These are phyloP conservation scores for Populus trichocarpa DNA, from an alignment of 441 rosid genomes.

Conservation along the genomic window DNA sequence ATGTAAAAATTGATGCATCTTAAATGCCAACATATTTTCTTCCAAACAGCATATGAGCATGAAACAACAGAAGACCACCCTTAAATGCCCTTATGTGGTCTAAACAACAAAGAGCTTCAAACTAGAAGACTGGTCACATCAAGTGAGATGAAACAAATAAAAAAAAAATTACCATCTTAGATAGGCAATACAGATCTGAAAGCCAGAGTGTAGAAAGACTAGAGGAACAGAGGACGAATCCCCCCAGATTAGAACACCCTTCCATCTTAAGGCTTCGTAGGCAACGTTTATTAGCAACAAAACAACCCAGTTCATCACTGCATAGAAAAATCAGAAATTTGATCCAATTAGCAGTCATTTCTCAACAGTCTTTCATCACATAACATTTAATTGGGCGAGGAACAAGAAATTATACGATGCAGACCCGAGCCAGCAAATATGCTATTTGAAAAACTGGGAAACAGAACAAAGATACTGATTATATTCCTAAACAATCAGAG, in stretches of 20 bases:
- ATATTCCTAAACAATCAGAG: background rate
- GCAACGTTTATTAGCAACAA: slow-evolving; percentile 88
- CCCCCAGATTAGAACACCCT: slow-evolving; percentile 86
- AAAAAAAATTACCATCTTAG: slow-evolving; percentile 60
- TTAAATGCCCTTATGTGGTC: background rate
- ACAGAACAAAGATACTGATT: background rate
- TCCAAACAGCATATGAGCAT: background rate
- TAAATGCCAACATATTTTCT: background rate
- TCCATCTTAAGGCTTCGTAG: slow-evolving; percentile 85
- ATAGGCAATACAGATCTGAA: slow-evolving; percentile 68
- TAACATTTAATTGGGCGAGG: background rate
- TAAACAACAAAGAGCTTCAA: background rate
- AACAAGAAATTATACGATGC: background rate
- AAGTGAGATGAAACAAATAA: background rate
- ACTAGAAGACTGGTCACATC: background rate
- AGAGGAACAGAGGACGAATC: slow-evolving; percentile 67
- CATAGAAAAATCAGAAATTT: slow-evolving; percentile 20
- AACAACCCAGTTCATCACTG: slow-evolving; percentile 87
- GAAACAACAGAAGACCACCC: background rate
- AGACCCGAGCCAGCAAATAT: background rate
- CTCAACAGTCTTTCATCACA: background rate
- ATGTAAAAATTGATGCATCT: slow-evolving; percentile 2
- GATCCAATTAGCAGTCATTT: background rate
- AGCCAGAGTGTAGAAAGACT: slow-evolving; percentile 90
- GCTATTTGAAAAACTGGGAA: background rate